Percentiles rank a stretch among this genome's conserved stretches.
Evolutionary conservation across 345 rosid genomes (phyloP).

Genomic region (Combretum micranthum): DNA sequence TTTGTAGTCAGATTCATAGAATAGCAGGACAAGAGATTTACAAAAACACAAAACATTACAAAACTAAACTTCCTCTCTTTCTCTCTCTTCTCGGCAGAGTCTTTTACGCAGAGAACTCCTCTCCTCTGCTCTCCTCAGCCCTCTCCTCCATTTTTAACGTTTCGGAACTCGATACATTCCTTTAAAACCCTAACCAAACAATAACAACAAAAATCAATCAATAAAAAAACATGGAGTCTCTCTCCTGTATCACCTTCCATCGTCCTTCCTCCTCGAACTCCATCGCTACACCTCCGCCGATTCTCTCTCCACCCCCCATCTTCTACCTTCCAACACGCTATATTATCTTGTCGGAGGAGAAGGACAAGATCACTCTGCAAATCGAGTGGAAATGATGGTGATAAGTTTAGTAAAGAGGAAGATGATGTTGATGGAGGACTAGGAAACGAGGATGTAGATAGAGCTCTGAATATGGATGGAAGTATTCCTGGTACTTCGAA

Average conservation of each 20-base stretch:
- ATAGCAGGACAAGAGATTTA: no score
- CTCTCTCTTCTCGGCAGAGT: slow-evolving; percentile 3
- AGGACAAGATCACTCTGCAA: slow-evolving; percentile 28
- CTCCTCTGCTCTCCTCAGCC: no score
- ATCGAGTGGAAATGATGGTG: slow-evolving; percentile 22
- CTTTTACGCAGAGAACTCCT: slow-evolving; percentile 23
- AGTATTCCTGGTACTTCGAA: slow-evolving; percentile 74
- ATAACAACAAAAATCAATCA: neutral
- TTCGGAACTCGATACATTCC: neutral
- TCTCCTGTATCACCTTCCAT: slow-evolving; percentile 59
- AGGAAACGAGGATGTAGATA: slow-evolving; percentile 54
- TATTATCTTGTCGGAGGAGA: slow-evolving; percentile 14
- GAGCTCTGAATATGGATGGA: slow-evolving; percentile 91
- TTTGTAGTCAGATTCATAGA: no score
- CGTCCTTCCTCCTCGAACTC: slow-evolving; percentile 53
- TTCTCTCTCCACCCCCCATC: slow-evolving; percentile 24
- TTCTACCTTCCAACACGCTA: slow-evolving; percentile 16
- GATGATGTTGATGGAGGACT: slow-evolving; percentile 18
- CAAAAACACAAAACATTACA: no score
- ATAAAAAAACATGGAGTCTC: slow-evolving; percentile 54
- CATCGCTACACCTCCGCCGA: slow-evolving; percentile 21
- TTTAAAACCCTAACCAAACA: neutral
- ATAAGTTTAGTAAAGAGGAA: slow-evolving; percentile 25
- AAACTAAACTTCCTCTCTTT: slow-evolving; percentile 7
- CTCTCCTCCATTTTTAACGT: neutral